phyloP scores from a whole-genome alignment of 129 eudicot species.

The Solidago caesia region DNA sequence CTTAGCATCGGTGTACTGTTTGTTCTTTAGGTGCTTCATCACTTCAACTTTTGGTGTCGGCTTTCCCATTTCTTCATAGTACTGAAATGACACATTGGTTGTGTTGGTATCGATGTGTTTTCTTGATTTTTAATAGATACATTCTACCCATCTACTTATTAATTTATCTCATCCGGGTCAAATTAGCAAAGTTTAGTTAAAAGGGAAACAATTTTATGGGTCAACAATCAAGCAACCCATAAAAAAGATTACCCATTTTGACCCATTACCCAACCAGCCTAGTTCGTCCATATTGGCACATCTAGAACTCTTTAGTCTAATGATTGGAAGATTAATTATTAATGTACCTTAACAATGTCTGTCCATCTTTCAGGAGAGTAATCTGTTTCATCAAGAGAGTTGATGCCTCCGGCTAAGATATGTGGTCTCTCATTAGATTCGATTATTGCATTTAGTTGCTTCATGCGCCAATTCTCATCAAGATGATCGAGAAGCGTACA shows the following conservation, averaged over 20 bases:
- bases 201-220: neutral
- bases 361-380: conserved; percentile 97
- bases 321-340: neutral
- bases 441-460: conserved; percentile 80
- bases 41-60: conserved; percentile 93
- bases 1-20: conserved; percentile 77
- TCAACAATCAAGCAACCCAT: neutral
- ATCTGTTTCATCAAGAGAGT: conserved; percentile 85
- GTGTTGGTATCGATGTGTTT: neutral
- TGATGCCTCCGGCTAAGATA: conserved; percentile 89
- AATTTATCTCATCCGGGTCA: neutral
- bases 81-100: conserved; percentile 41
- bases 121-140: neutral
- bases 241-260: neutral
- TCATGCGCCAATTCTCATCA: conserved; percentile 93
- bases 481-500: conserved; percentile 93
- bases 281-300: neutral
- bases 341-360: conserved; percentile 78
- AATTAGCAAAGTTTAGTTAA: neutral
- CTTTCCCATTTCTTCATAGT: conserved; percentile 95
- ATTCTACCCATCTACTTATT: neutral
- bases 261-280: neutral
- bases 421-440: conserved; percentile 77
- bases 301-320: neutral
- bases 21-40: conserved; percentile 71